Evolutionary conservation across 768 basidiomycete species (phyloP).

Genomic region (Tricholomella constricta): DNA sequence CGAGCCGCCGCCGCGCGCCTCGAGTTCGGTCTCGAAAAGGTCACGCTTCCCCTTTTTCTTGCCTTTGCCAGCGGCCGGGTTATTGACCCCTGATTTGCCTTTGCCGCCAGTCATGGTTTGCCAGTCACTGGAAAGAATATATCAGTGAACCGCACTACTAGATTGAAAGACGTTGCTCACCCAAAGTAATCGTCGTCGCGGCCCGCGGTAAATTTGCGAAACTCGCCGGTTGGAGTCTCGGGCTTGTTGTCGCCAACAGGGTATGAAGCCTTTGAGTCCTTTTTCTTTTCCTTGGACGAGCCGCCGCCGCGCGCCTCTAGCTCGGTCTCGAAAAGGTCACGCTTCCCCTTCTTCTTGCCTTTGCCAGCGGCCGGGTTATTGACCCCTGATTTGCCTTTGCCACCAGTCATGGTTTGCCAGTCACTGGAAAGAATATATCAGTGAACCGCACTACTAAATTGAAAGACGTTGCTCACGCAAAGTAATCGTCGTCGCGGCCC

Average conservation of each 20-base stretch:
- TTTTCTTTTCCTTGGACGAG: neutral
- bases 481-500: constrained; percentile 8
- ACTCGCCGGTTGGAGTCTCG: constrained; percentile 7
- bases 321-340: neutral
- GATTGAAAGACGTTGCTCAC: neutral
- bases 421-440: neutral
- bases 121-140: neutral
- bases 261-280: constrained; percentile 3
- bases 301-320: neutral
- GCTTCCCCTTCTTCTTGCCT: neutral
- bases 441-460: too few species aligned
- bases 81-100: constrained; percentile 6
- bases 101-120: constrained; percentile 7
- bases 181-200: constrained; percentile 9
- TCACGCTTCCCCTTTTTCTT: neutral
- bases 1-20: neutral
- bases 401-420: constrained; percentile 7
- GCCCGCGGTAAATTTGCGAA: constrained; percentile 3
- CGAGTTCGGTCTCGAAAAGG: neutral
- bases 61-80: constrained; percentile 8
- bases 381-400: constrained; percentile 5
- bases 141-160: neutral
- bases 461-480: constrained; percentile 5
- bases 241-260: constrained; percentile 3
- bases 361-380: constrained; percentile 9